Conservation (phyloP, 441 rosid species). For the Dalechampia spathulata region DNA sequence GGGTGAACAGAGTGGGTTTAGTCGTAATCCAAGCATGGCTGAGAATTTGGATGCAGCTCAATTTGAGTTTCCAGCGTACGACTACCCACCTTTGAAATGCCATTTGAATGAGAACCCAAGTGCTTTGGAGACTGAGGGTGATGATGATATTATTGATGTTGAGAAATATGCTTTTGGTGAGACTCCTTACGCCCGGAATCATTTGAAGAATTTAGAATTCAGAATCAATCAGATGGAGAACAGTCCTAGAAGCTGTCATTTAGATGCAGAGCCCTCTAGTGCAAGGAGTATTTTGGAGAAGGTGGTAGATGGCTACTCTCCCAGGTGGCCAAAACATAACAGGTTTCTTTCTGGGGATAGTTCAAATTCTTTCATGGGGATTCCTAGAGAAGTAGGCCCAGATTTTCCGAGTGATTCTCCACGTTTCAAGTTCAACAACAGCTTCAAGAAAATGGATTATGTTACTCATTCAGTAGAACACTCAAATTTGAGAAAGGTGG, state of each 20-base stretch:
- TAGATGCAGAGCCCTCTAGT: constrained; percentile 39
- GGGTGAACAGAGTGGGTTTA: constrained; percentile 33
- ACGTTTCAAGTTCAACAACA: constrained; percentile 33
- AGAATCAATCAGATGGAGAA: constrained; percentile 81
- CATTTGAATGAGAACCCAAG: constrained; percentile 46
- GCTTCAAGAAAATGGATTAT: constrained; percentile 49
- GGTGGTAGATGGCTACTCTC: constrained; percentile 71
- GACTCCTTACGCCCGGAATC: constrained; percentile 38
- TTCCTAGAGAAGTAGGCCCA: constrained; percentile 34
- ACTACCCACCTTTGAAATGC: constrained; percentile 80
- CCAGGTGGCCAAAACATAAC: constrained; percentile 47
- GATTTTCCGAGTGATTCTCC: constrained; percentile 52
- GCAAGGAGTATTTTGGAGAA: constrained; percentile 53
- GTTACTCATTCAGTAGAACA: constrained; percentile 30
- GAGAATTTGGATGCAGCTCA: constrained; percentile 37
- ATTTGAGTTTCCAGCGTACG: constrained; percentile 41
- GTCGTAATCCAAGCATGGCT: constrained; percentile 31
- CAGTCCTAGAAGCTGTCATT: constrained; percentile 39
- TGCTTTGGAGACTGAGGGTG: constrained; percentile 47
- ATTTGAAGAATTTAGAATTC: constrained; percentile 64
- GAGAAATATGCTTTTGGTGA: constrained; percentile 74
- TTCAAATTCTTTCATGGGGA: constrained; percentile 39
- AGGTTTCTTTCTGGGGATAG: constrained; percentile 57
- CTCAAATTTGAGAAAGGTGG: constrained; percentile 34
- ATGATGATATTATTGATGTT: constrained; percentile 54